Percentiles rank a stretch among this genome's conserved stretches.
These are phyloP conservation scores for Fraxinus americana DNA, from an alignment of 257 asterid genomes.

Conservation along the genomic window DNA sequence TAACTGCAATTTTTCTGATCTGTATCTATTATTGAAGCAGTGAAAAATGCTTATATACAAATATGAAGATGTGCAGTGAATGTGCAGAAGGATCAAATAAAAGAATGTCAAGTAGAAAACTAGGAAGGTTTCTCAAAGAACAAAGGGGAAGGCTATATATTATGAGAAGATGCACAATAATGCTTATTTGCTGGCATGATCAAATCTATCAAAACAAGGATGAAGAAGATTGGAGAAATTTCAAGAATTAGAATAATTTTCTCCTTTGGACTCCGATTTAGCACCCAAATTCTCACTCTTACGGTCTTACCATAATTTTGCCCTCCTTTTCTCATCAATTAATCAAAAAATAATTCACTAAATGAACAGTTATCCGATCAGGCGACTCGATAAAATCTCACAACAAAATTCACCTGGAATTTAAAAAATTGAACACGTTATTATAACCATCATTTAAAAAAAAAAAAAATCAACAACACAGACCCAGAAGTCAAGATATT, in stretches of 20 bases:
- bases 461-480: too few species aligned
- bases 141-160: constrained; percentile 75
- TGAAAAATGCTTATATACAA: background rate
- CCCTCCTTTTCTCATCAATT: too few species aligned
- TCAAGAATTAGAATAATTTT: background rate
- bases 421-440: too few species aligned
- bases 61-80: constrained; percentile 13
- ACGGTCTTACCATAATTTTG: too few species aligned
- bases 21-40: background rate
- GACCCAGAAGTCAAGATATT: too few species aligned
- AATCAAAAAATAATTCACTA: too few species aligned
- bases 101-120: constrained; percentile 47
- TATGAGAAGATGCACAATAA: constrained; percentile 68
- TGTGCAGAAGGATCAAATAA: constrained; percentile 40
- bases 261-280: too few species aligned
- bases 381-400: too few species aligned
- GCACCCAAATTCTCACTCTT: too few species aligned
- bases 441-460: too few species aligned
- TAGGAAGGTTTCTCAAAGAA: constrained; percentile 63
- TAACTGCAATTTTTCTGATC: background rate
- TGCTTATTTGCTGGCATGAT: constrained; percentile 85
- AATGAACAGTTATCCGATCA: too few species aligned
- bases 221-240: background rate
- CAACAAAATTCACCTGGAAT: too few species aligned
- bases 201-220: constrained; percentile 19